Evolutionary conservation across 441 rosid species (phyloP).

Genomic region (Eutrema salsugineum): DNA sequence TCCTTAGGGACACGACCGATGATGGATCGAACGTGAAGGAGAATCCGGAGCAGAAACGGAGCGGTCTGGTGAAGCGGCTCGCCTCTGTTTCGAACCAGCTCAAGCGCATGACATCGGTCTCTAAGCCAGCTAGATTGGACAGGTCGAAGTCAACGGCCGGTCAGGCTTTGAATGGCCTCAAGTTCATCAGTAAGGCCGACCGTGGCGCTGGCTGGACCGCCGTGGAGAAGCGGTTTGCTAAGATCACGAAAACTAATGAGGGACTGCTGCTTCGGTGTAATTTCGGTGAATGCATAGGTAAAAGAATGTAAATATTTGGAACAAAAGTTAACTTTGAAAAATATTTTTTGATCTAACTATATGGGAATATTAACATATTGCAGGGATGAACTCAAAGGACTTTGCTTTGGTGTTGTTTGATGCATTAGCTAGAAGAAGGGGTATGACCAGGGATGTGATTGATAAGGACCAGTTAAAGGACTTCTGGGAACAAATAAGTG

Average conservation of each 20-base stretch:
- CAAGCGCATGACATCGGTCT: constrained; percentile 12
- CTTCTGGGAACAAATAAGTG: constrained; percentile 53
- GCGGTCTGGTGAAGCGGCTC: constrained; percentile 15
- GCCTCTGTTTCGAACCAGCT: constrained; percentile 20
- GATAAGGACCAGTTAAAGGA: constrained; percentile 27
- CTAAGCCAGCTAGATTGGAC: constrained; percentile 34
- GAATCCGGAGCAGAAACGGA: not conserved
- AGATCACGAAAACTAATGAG: constrained; percentile 31
- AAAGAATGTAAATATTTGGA: not conserved
- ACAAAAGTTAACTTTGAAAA: not conserved
- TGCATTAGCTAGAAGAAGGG: constrained; percentile 39
- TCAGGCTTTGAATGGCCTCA: constrained; percentile 44
- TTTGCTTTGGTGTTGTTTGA: constrained; percentile 46
- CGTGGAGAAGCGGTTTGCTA: constrained; percentile 44
- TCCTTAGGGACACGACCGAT: not conserved
- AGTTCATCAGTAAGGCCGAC: constrained; percentile 43
- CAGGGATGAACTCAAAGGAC: constrained; percentile 48
- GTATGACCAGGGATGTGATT: constrained; percentile 37
- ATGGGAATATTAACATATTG: not conserved
- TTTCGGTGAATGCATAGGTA: constrained; percentile 59
- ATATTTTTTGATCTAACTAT: not conserved
- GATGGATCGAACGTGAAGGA: not conserved
- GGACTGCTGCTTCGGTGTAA: constrained; percentile 38
- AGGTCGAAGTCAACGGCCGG: constrained; percentile 41
- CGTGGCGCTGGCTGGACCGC: constrained; percentile 40